Evolutionary conservation across 768 basidiomycete genomes (phyloP).

Genomic region (Phaeolepiota aurea): DNA sequence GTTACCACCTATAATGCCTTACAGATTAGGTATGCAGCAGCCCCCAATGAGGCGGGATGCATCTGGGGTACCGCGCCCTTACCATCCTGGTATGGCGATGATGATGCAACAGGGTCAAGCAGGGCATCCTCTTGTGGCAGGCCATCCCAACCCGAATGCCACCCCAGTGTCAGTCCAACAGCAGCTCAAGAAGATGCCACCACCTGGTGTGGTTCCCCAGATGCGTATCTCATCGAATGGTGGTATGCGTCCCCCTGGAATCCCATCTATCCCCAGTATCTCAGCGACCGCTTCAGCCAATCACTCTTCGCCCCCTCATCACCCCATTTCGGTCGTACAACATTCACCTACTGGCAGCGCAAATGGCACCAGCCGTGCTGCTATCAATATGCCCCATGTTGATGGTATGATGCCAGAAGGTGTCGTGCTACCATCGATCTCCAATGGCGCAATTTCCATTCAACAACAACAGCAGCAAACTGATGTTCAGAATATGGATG

Average conservation of each 20-base stretch:
- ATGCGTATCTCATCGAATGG: slow-evolving; percentile 56
- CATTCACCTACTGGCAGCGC: slow-evolving; percentile 26
- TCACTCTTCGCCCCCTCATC: slow-evolving; percentile 28
- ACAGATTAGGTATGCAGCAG: slow-evolving; percentile 31
- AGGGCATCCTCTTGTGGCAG: not conserved
- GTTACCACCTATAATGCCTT: slow-evolving; percentile 37
- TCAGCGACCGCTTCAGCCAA: slow-evolving; percentile 19
- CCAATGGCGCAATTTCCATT: slow-evolving; percentile 22
- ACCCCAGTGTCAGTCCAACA: slow-evolving; percentile 52
- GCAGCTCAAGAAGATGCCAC: slow-evolving; percentile 56
- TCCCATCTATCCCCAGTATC: slow-evolving; percentile 22
- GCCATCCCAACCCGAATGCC: slow-evolving; percentile 20
- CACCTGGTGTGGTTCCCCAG: slow-evolving; percentile 43
- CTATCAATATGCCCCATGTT: slow-evolving; percentile 38
- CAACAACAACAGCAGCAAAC: slow-evolving; percentile 13
- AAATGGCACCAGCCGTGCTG: slow-evolving; percentile 26
- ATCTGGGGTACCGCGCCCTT: slow-evolving; percentile 17
- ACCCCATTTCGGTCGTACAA: slow-evolving; percentile 19
- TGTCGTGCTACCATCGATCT: slow-evolving; percentile 16
- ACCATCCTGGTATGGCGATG: slow-evolving; percentile 11
- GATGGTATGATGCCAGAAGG: slow-evolving; percentile 30
- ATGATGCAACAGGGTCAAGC: slow-evolving; percentile 2
- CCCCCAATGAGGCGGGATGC: slow-evolving; percentile 24
- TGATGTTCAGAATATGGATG: slow-evolving; percentile 8
- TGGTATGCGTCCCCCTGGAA: slow-evolving; percentile 39